phyloP scores from a whole-genome alignment of 306 rosid genomes.

The Urtica urens region DNA sequence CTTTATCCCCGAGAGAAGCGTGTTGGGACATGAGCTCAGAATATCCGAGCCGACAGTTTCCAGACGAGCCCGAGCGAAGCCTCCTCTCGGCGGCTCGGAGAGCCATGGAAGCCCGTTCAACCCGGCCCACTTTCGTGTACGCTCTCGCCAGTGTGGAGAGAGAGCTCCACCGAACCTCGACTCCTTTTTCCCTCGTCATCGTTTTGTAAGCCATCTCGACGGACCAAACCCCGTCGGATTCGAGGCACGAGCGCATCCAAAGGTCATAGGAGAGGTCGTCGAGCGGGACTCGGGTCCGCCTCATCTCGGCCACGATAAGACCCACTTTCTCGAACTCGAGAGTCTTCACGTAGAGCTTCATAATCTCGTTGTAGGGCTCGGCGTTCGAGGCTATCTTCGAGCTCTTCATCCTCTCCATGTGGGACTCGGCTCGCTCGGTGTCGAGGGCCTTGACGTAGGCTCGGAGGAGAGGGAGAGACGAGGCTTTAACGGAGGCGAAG shows the following conservation, averaged over 20 bases:
- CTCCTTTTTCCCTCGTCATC: constrained; percentile 49
- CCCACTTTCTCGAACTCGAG: constrained; percentile 46
- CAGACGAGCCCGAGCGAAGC: no score
- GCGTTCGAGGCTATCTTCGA: constrained; percentile 51
- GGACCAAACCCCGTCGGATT: constrained; percentile 33
- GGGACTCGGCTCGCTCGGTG: constrained; percentile 41
- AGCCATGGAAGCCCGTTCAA: constrained; percentile 41
- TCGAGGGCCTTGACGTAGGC: constrained; percentile 45
- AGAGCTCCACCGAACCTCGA: constrained; percentile 83
- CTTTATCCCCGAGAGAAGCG: constrained; percentile 47
- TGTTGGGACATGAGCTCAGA: constrained; percentile 57
- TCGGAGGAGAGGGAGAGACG: constrained; percentile 46
- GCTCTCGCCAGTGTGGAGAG: constrained; percentile 54
- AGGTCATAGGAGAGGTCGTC: constrained; percentile 75
- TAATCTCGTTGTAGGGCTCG: constrained; percentile 72
- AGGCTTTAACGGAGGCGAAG: constrained; percentile 45
- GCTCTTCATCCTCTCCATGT: constrained; percentile 55
- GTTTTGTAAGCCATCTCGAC: constrained; percentile 48
- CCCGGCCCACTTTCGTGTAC: constrained; percentile 43
- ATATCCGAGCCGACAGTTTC: constrained; percentile 53
- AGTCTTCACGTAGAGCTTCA: constrained; percentile 64
- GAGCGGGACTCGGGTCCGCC: constrained; percentile 39
- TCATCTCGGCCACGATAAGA: constrained; percentile 59
- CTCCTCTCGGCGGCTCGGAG: constrained; percentile 51
- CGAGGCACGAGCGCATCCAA: constrained; percentile 61